Base-by-base conservation (phyloP, 225 moss, liverwort and hornwort species). In the Sphagnum contortum region DNA sequence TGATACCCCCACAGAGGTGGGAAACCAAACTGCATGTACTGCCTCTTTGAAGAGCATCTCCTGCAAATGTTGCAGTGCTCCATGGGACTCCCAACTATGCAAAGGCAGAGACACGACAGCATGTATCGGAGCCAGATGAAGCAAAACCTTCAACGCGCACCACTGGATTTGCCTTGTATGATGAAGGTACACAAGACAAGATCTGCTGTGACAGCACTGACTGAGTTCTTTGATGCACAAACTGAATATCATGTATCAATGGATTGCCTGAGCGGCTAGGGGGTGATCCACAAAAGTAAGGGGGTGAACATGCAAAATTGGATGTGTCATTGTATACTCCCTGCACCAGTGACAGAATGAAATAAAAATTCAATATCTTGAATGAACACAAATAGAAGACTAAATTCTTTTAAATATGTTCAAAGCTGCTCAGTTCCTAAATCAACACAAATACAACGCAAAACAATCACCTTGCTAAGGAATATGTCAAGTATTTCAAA, bases 401-500 rank as follows among this genome's bases (percentile, higher is more conserved):
- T 5, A 49, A 29, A 57, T 8, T 59, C 47, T 2, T 8, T 4
- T 4, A 4, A 51, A 45, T 1, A 6, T 14, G n/a, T 7, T 8
- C 6, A 60, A 60, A 60, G n/a, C 55, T n/a, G n/a, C 52, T 52
- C 52, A 6, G 6, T 52, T 60, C 3, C 53, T 14, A 60, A 48
- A 12, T 46, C 29, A 3, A 48, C n/a, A 5, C 3, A 46, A 44
- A 3, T 11, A 0, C 59, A 6, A 3, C 2, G 52, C 52, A 52
- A 6, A 52, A 52, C 7, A 52, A 73, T 2, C 67, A 95, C 94
- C 89, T 89, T 86, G 77, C 89, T 95, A 48, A 89, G 80, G 57
- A 95, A 89, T 63, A 95, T 95, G 54, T 95, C 89, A 57, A 95
- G 84, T 57, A 95, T 84, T 78, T 95, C 94, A 12, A 88, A 95